Evolutionary conservation across 164 flowering plant species (phyloP).

Genomic region (Houttuynia cordata): DNA sequence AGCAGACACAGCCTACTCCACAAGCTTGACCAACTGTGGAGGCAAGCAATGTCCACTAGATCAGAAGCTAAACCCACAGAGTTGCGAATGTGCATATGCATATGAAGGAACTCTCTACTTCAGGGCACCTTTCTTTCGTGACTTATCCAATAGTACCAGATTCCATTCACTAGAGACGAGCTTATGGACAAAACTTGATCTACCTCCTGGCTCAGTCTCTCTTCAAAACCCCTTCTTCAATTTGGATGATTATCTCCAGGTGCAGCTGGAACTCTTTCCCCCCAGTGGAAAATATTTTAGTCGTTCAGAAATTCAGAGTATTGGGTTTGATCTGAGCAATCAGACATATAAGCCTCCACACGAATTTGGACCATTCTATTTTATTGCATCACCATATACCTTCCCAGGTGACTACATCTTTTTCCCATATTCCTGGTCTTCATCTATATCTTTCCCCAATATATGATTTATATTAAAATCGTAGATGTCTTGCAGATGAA

Average conservation of each 20-base stretch:
- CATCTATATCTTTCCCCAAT: not conserved
- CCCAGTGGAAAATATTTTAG: constrained; percentile 49
- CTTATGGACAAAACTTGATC: constrained; percentile 49
- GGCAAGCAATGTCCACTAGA: constrained; percentile 32
- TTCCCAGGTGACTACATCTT: constrained; percentile 33
- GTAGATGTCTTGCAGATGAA: constrained; percentile 17
- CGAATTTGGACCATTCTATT: constrained; percentile 54
- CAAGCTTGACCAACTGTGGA: constrained; percentile 58
- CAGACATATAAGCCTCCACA: constrained; percentile 60
- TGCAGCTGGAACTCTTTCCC: constrained; percentile 67
- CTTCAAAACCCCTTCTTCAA: constrained; percentile 63
- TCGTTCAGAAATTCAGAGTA: constrained; percentile 41
- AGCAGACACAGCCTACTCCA: constrained; percentile 37
- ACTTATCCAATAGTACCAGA: constrained; percentile 39
- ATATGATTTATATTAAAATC: not conserved
- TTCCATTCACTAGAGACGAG: constrained; percentile 61
- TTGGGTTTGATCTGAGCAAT: constrained; percentile 53
- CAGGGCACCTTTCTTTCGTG: constrained; percentile 72
- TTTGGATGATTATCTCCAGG: constrained; percentile 56
- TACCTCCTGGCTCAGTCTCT: constrained; percentile 73
- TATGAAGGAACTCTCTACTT: constrained; percentile 69
- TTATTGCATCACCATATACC: constrained; percentile 36
- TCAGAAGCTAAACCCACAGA: constrained; percentile 62
- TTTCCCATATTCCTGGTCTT: not conserved
- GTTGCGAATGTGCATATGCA: constrained; percentile 78